Evolutionary conservation across 495 filamentous ascomycete genomes (phyloP), one percentile per base, ranked within the genome.

Genomic region (Apiosordaria backusii): DNA sequence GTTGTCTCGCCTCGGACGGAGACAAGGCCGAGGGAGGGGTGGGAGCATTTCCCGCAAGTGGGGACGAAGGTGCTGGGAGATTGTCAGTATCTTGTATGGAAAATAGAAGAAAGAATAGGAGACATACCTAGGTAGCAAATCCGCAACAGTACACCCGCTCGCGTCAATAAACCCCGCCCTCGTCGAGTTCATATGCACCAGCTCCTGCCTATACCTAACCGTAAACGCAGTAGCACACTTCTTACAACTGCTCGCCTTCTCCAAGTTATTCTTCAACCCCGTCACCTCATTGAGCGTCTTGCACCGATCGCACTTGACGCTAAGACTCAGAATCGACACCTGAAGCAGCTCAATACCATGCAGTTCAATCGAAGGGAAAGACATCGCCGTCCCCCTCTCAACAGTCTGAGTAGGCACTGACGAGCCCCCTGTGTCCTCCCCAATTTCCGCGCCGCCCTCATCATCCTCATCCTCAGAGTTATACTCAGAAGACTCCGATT

Each of bases 131-230:
- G 90, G 89, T 5, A 96, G 83, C 78, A 97, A 85, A 70, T 96
- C 92, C 19, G 87, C 83, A 2, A 92, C 82, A 0, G 85, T 90
- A 74, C 92, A 96, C 1, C 89, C 91, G 25, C 89, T 85, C 4
- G 92, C 77, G 75, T 97, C 93, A 58, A 97, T 79, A 74, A 95
- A 95, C 1, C 93, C 92, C 50, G 90, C 92, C 61, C 93, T 83
- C 26, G 84, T 84, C 9, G 91, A 90, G 76, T 88, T 87, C 57
- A 83, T 80, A 76, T 97, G 93, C 70, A 97, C 86, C 52, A 93
- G 75, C 70, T 95, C 88, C 69, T 80, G 82, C 63, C 92, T 85
- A 76, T 89, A 97, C 22, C 80, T 83, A 61, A 91, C 81, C n/a
- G 82, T 85, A 63, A 93, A 84, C 0, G 82, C 69, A 65, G 83